phyloP scores from a whole-genome alignment of 352 stramenopile genomes.

The Peronosclerospora sorghi region DNA sequence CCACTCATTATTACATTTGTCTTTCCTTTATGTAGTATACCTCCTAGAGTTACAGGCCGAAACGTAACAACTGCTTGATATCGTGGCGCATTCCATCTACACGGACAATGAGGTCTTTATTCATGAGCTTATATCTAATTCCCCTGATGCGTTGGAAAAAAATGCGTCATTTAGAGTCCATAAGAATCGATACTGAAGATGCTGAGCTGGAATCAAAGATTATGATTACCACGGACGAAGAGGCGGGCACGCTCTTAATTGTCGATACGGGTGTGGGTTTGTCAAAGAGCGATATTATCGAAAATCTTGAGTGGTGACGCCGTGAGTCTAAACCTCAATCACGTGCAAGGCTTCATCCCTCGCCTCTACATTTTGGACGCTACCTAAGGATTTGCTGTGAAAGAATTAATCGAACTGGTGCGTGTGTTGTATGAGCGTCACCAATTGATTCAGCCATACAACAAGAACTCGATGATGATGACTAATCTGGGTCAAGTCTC shows the following conservation, averaged over 20 bases:
- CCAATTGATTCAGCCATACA: constrained; percentile 50
- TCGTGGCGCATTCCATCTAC: constrained; percentile 99
- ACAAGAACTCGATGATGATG: constrained; percentile 47
- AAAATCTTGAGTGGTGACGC: too few relatives aligned
- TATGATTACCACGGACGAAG: constrained; percentile 92
- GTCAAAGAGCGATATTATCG: constrained; percentile 94
- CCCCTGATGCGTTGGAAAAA: constrained; percentile 98
- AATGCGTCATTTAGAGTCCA: constrained; percentile 90
- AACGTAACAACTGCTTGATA: constrained; percentile 25
- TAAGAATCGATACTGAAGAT: constrained; percentile 53
- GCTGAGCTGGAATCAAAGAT: constrained; percentile 92
- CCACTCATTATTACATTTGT: too few relatives aligned
- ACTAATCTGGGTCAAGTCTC: constrained; percentile 54
- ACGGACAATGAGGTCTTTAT: constrained; percentile 99
- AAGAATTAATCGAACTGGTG: too few relatives aligned
- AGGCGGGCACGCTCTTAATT: constrained; percentile 93
- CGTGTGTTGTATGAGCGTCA: constrained; percentile 87
- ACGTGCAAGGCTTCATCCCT: too few relatives aligned
- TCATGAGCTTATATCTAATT: constrained; percentile 98
- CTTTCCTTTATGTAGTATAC: constrained; percentile 25
- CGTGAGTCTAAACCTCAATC: too few relatives aligned
- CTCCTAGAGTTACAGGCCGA: constrained; percentile 92
- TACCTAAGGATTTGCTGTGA: constrained; percentile 88
- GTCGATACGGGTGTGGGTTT: constrained; percentile 97
- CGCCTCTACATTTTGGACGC: too few relatives aligned